A percentile compares a stretch with the other conserved stretches of the same genome.
phyloP scores from a whole-genome alignment of 2,329 filamentous ascomycete genomes.

The Cordyceps militaris region DNA sequence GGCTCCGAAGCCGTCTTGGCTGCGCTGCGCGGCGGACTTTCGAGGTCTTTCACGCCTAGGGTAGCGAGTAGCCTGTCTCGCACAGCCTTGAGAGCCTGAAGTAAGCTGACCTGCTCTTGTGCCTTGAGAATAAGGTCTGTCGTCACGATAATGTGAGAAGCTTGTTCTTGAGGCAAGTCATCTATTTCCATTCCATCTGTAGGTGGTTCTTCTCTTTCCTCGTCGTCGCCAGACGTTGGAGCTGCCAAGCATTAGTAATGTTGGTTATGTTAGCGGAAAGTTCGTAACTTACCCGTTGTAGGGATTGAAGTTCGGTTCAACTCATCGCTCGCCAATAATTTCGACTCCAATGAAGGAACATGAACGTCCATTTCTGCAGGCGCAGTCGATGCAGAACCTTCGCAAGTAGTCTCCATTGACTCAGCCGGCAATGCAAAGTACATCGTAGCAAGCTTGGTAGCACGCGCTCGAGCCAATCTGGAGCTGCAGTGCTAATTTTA shows the following conservation, averaged over 20 bases:
- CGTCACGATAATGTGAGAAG: conserved; percentile 26
- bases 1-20: neutral
- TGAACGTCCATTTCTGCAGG: neutral
- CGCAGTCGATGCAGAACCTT: conserved; percentile 14
- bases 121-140: conserved; percentile 31
- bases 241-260: neutral
- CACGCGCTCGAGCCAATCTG: conserved; percentile 23
- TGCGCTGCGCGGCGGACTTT: neutral
- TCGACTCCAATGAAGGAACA: neutral
- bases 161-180: neutral
- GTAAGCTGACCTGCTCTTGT: conserved; percentile 31
- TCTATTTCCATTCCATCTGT: neutral
- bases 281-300: neutral
- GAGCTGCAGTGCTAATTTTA: conserved; percentile 25
- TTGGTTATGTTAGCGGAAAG: neutral
- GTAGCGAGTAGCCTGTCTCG: conserved; percentile 16
- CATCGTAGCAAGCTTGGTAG: conserved; percentile 38
- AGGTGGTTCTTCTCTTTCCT: neutral
- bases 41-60: conserved; percentile 5
- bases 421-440: conserved; percentile 41
- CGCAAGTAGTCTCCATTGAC: conserved; percentile 24
- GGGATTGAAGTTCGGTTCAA: too few species aligned
- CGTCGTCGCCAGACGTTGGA: neutral
- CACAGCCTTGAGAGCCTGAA: conserved; percentile 16
- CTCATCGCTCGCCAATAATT: too few species aligned